phyloP scores from a whole-genome alignment of 345 rosid species.

The Balakata baccata region DNA sequence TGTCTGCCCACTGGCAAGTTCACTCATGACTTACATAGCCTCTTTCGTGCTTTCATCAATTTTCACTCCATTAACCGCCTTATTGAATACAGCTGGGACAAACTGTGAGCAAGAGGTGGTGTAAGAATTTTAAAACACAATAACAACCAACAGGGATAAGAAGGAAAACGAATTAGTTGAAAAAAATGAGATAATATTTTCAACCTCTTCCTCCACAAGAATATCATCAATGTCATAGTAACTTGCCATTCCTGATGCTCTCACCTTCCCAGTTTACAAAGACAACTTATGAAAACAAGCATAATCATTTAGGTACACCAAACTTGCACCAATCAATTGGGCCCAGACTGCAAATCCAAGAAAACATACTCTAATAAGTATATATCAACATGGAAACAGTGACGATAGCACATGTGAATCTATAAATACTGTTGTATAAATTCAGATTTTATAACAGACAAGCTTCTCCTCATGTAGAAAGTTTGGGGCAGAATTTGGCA shows the following conservation, averaged over 20 bases:
- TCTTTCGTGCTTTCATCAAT: slow-evolving; percentile 75
- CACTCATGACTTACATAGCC: slow-evolving; percentile 43
- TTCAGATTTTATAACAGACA: too few relatives aligned
- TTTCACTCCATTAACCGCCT: slow-evolving; percentile 64
- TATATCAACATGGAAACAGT: neutral
- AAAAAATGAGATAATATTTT: neutral
- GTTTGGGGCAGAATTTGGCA: too few relatives aligned
- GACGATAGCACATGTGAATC: neutral
- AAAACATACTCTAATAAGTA: neutral
- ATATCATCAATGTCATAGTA: slow-evolving; percentile 76
- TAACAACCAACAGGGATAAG: neutral
- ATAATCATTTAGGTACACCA: neutral
- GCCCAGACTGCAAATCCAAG: neutral
- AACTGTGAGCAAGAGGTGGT: slow-evolving; percentile 28
- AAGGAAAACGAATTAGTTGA: neutral
- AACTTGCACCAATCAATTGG: neutral
- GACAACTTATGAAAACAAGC: neutral
- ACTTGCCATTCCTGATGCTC: slow-evolving; percentile 37
- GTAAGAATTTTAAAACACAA: neutral
- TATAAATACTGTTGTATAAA: neutral
- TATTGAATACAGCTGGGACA: slow-evolving; percentile 56
- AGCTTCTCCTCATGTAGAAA: too few relatives aligned
- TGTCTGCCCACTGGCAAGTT: neutral
- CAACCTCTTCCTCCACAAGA: slow-evolving; percentile 29
- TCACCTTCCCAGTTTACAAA: neutral